Conservation (phyloP, 331 rosid species). For the Malus hybrid region DNA sequence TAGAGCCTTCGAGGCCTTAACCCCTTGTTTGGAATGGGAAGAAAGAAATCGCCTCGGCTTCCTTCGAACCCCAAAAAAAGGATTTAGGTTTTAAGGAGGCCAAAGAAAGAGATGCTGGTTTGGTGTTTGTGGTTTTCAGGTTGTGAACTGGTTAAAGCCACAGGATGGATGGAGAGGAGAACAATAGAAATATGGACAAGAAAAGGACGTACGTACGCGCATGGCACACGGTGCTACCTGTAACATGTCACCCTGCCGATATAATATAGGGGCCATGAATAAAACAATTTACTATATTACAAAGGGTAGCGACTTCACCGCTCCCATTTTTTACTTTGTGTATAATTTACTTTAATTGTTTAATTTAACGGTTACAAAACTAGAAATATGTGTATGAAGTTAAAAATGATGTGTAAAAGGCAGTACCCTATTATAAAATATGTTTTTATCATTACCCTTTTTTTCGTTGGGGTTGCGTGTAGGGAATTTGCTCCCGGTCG, state of each 20-base stretch:
- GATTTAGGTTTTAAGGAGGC: no score
- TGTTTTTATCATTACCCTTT: no score
- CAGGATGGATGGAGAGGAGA: not conserved
- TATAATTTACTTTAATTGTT: no score
- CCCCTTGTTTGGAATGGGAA: not conserved
- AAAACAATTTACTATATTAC: no score
- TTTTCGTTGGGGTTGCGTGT: not conserved
- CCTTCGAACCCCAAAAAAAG: not conserved
- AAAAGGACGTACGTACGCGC: not conserved
- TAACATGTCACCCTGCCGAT: not conserved
- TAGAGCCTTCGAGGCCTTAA: not conserved
- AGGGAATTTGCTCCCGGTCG: not conserved
- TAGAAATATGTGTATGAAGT: no score
- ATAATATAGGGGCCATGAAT: not conserved
- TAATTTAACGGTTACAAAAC: no score
- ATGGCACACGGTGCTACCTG: not conserved
- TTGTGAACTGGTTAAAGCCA: not conserved
- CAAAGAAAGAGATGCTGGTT: not conserved
- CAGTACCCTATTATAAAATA: no score
- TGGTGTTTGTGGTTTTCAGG: not conserved
- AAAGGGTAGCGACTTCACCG: no score
- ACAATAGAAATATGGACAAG: not conserved
- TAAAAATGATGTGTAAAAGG: no score
- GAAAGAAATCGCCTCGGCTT: not conserved
- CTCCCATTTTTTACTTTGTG: no score